A percentile compares a stretch with the other conserved stretches of the same genome.
These are phyloP conservation scores for Colletotrichum karsti DNA, from an alignment of 2,329 filamentous ascomycete species.

Conservation along the genomic window DNA sequence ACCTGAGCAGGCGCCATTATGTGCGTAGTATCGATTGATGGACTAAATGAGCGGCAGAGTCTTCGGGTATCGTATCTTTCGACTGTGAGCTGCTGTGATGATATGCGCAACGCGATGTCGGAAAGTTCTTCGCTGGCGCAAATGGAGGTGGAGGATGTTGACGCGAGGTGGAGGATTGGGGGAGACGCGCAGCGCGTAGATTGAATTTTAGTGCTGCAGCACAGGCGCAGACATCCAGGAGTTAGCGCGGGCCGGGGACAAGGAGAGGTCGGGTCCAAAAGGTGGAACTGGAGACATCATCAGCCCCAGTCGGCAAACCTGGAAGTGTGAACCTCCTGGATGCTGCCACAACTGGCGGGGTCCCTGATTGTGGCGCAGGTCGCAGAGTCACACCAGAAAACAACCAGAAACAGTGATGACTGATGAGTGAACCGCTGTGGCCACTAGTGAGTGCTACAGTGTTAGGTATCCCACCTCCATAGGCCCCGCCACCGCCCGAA, in stretches of 20 bases:
- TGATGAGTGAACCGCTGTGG: constrained; percentile 8
- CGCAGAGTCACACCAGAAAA: background rate
- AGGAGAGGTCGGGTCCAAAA: too few relatives aligned
- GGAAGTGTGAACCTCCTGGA: too few relatives aligned
- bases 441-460: constrained; percentile 5
- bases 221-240: background rate
- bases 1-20: constrained; percentile 57
- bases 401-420: constrained; percentile 2
- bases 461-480: background rate
- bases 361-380: background rate
- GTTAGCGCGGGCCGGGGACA: background rate
- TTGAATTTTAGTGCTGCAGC: constrained; percentile 20
- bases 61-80: background rate
- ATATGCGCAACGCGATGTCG: background rate
- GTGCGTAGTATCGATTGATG: background rate
- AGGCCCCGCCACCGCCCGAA: constrained; percentile 17
- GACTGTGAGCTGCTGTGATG: constrained; percentile 8
- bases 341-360: background rate
- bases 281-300: background rate
- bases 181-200: constrained; percentile 28
- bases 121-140: constrained; percentile 22
- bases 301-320: too few relatives aligned
- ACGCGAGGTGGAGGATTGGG: constrained; percentile 17
- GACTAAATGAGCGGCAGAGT: background rate
- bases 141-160: constrained; percentile 14